A percentile compares a stretch with the other conserved stretches of the same genome.
Evolutionary conservation across 768 basidiomycete species (phyloP).

Genomic region (Pleurotus platypus): DNA sequence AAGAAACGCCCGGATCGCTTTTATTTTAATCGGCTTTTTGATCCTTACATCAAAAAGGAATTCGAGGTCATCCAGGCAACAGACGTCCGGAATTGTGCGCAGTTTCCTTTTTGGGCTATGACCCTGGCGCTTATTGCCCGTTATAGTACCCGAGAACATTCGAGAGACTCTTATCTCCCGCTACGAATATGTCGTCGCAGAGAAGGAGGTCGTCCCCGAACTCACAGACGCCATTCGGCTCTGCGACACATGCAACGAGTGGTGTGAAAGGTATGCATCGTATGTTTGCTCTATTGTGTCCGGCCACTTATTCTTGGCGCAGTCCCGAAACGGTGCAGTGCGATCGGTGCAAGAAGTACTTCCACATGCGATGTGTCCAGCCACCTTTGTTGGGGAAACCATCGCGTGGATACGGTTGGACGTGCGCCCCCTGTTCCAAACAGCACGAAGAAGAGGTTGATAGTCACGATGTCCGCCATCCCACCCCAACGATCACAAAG

Average conservation of each 20-base stretch:
- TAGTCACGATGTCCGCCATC: constrained; percentile 64
- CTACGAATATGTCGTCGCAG: constrained; percentile 94
- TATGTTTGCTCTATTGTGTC: constrained; percentile 9
- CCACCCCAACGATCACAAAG: constrained; percentile 43
- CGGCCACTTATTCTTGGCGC: constrained; percentile 16
- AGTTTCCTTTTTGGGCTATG: constrained; percentile 5
- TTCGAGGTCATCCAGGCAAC: constrained; percentile 91
- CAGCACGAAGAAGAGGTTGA: constrained; percentile 85
- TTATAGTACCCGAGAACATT: constrained; percentile 76
- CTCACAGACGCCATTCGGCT: constrained; percentile 82
- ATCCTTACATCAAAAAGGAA: constrained; percentile 97
- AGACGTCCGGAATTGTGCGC: constrained; percentile 87
- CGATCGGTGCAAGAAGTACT: constrained; percentile 88
- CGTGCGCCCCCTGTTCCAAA: constrained; percentile 89
- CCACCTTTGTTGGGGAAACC: constrained; percentile 90
- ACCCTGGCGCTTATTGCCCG: background rate
- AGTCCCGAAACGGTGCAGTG: constrained; percentile 86
- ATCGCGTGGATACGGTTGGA: constrained; percentile 96
- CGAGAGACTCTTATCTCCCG: constrained; percentile 70
- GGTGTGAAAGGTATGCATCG: constrained; percentile 79
- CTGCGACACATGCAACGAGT: constrained; percentile 82
- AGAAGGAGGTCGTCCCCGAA: constrained; percentile 90
- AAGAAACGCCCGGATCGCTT: constrained; percentile 93
- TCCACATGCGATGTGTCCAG: constrained; percentile 93
- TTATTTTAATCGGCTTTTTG: constrained; percentile 93